Percentiles rank a stretch among this genome's conserved stretches.
These are phyloP conservation scores for Ceratobasidium sp. DNA, from an alignment of 1,284 basidiomycete species.

Conservation along the genomic window DNA sequence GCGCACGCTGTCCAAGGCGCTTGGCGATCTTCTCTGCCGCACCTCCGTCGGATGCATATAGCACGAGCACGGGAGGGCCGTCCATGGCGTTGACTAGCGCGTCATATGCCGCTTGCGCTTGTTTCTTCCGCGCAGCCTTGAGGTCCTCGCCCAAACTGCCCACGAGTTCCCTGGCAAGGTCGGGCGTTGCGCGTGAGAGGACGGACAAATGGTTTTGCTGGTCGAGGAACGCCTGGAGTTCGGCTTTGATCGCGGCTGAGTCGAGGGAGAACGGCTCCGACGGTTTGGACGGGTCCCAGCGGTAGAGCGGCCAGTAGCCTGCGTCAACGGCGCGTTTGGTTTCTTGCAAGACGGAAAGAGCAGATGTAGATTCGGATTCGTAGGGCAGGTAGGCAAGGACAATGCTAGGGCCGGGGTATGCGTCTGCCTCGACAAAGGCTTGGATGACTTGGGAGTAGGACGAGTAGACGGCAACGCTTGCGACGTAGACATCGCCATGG, in stretches of 20 bases:
- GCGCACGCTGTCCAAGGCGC: slow-evolving; percentile 83
- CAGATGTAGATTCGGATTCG: slow-evolving; percentile 75
- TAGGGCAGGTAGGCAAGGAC: slow-evolving; percentile 97
- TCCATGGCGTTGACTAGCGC: slow-evolving; percentile 87
- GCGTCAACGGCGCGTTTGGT: slow-evolving; percentile 97
- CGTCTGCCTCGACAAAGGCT: slow-evolving; percentile 91
- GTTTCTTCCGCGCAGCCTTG: slow-evolving; percentile 83
- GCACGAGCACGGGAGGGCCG: slow-evolving; percentile 86
- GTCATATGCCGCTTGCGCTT: slow-evolving; percentile 88
- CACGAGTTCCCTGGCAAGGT: slow-evolving; percentile 86
- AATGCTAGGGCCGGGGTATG: slow-evolving; percentile 89
- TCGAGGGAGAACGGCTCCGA: slow-evolving; percentile 91
- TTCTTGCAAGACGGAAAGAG: slow-evolving; percentile 92
- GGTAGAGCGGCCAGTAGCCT: slow-evolving; percentile 98
- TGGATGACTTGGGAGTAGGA: slow-evolving; percentile 97
- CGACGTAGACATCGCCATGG: slow-evolving; percentile 96
- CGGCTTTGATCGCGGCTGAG: slow-evolving; percentile 93
- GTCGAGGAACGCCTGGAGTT: slow-evolving; percentile 95
- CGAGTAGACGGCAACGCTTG: slow-evolving; percentile 93
- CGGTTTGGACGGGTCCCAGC: slow-evolving; percentile 94
- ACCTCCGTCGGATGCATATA: slow-evolving; percentile 95
- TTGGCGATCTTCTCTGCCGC: slow-evolving; percentile 96
- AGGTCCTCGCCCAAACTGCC: slow-evolving; percentile 86
- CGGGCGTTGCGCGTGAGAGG: slow-evolving; percentile 82
- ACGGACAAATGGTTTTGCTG: slow-evolving; percentile 96